Base-by-base conservation (phyloP, 805 yeast species). In the Metschnikowia cubensis region DNA sequence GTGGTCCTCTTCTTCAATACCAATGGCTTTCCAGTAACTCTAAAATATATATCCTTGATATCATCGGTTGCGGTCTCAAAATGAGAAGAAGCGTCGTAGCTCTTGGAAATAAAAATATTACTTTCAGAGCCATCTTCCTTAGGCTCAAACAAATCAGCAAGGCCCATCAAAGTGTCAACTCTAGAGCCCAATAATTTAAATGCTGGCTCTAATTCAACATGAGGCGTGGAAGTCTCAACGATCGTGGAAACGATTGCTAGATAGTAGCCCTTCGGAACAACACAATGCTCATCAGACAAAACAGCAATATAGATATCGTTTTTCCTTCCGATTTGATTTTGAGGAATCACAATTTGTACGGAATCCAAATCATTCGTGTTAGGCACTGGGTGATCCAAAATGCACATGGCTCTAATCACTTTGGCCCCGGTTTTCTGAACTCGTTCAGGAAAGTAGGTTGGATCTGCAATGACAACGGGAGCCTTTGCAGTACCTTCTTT, bases 61-160 rank as follows among this genome's bases (percentile, higher is more conserved):
- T 94, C 98, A 67, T 94, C 98, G 36, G 99, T 94, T 61, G 96
- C 87, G 39, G 91, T 75, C 71, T 94, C 99, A 66, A 94, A 94
- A 71, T 94, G 99, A 8, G 97, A 89, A 8, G 96, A 79, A 1
- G 98, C 86, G 67, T 94, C 99, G 67, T 90, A 94, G 51, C 96
- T 87, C 72, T 81, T 87, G 35, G 97, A 89, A 50, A 94, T 77
- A 70, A 71, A 94, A 45, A 94, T 82, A 50, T 85, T 82, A 67
- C 87, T 91, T 53, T 78, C 74, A 15, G 85, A 74, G 10, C 99
- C 99, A 65, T 89, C 96, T 35, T 81, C 86, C 11, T 74, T 65
- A 13, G 99, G 98, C 68, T 87, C 97, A 61, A 85, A 89, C 44
- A 94, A 63, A 56, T 92, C 97, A 11, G 96, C 87, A 59, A 94